Percentiles rank a stretch among this genome's conserved stretches.
phyloP scores from a whole-genome alignment of 495 filamentous ascomycete genomes.

The Terfezia claveryi region DNA sequence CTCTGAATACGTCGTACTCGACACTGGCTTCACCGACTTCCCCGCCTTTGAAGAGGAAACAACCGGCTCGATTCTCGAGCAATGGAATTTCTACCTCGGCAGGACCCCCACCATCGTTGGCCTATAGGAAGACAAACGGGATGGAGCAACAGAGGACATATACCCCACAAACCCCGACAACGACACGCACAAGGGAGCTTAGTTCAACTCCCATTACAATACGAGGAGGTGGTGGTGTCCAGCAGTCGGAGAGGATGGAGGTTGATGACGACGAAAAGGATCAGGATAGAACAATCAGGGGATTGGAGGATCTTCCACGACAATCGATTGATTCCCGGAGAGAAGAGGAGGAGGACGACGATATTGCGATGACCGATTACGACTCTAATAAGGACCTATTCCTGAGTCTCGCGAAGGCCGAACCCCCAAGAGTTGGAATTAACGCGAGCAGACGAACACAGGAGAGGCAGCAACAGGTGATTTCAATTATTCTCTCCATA shows the following conservation, averaged over 20 bases:
- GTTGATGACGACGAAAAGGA: slow-evolving; percentile 16
- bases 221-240: neutral
- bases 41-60: neutral
- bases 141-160: slow-evolving; percentile 14
- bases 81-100: slow-evolving; percentile 20
- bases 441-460: too few species aligned
- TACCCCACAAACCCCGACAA: slow-evolving; percentile 6
- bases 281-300: slow-evolving; percentile 20
- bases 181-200: slow-evolving; percentile 1
- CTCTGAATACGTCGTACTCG: neutral
- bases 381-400: slow-evolving; percentile 33
- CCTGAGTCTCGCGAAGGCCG: slow-evolving; percentile 37
- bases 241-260: slow-evolving; percentile 11
- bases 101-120: slow-evolving; percentile 18
- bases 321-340: neutral
- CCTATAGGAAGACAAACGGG: slow-evolving; percentile 11
- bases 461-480: too few species aligned
- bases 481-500: too few species aligned
- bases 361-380: neutral
- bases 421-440: neutral
- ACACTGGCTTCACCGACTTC: neutral
- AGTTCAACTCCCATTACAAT: slow-evolving; percentile 5
- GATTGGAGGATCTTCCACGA: slow-evolving; percentile 13
- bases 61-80: slow-evolving; percentile 18
- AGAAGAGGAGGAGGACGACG: neutral